Evolutionary conservation across 805 yeast species (phyloP).

Genomic region (Metschnikowia sp.): DNA sequence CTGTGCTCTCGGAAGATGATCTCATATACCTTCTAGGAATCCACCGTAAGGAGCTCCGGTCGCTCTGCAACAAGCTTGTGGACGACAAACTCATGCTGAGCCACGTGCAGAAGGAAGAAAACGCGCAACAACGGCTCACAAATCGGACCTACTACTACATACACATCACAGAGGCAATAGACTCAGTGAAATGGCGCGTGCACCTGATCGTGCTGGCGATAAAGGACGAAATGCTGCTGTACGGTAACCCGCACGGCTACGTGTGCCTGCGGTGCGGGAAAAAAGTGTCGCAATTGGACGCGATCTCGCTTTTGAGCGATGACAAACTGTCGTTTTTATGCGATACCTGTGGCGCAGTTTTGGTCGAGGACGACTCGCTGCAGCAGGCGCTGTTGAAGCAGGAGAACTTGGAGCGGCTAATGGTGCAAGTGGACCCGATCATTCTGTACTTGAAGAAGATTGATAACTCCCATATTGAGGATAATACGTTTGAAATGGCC

Average conservation of each 20-base stretch:
- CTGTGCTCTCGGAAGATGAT: conserved; percentile 91
- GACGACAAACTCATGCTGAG: conserved; percentile 78
- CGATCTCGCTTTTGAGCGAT: conserved; percentile 73
- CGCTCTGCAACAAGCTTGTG: conserved; percentile 72
- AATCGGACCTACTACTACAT: conserved; percentile 81
- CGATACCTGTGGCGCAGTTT: conserved; percentile 71
- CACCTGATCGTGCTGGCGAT: conserved; percentile 77
- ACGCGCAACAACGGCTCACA: conserved; percentile 59
- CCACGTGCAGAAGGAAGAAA: conserved; percentile 65
- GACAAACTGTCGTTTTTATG: conserved; percentile 81
- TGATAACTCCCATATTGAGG: conserved; percentile 39
- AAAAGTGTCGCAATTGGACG: conserved; percentile 82
- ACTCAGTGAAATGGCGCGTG: conserved; percentile 94
- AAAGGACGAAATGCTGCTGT: conserved; percentile 79
- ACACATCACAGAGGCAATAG: conserved; percentile 90
- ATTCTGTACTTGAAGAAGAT: conserved; percentile 68
- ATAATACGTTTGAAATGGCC: conserved; percentile 47
- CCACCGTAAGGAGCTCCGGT: conserved; percentile 81
- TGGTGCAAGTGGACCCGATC: conserved; percentile 87
- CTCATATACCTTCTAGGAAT: conserved; percentile 75
- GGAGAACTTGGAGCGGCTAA: conserved; percentile 73
- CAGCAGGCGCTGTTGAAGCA: conserved; percentile 79
- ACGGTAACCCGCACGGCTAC: conserved; percentile 90
- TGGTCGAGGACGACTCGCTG: conserved; percentile 86
- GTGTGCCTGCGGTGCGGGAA: conserved; percentile 83